Evolutionary conservation across 176 grass and related monocot genomes (phyloP).

Genomic region (Musa beccarii): DNA sequence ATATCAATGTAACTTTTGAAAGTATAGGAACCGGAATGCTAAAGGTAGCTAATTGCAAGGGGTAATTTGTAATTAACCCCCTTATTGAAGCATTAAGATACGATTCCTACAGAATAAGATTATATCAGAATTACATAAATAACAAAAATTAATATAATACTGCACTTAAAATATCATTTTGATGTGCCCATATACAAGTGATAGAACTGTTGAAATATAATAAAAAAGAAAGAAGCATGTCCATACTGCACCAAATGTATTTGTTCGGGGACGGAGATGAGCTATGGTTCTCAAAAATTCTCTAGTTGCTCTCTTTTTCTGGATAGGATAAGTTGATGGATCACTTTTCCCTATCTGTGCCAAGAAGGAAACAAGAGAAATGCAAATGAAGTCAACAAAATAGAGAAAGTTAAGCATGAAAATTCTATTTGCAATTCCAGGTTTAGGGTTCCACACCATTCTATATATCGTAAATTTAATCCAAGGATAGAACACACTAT

Average conservation of each 20-base stretch:
- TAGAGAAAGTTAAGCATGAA: background rate
- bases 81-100: background rate
- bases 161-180: background rate
- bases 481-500: background rate
- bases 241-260: conserved; percentile 91
- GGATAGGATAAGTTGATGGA: conserved; percentile 78
- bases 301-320: conserved; percentile 85
- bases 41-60: no score
- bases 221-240: conserved; percentile 14
- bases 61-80: background rate
- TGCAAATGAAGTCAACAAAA: background rate
- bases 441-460: background rate
- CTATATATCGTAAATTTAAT: background rate
- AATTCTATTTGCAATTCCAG: background rate
- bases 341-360: conserved; percentile 93
- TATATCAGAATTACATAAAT: background rate
- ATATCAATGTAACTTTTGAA: no score
- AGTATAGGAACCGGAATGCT: rapidly evolving
- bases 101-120: background rate
- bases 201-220: conserved; percentile 2
- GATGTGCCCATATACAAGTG: background rate
- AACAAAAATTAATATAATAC: background rate
- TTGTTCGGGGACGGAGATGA: conserved; percentile 96
- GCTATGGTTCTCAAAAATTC: conserved; percentile 88
- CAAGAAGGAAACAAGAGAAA: conserved; percentile 22